phyloP scores from a whole-genome alignment of 139 green algal genomes.

The Chlorella sp. region DNA sequence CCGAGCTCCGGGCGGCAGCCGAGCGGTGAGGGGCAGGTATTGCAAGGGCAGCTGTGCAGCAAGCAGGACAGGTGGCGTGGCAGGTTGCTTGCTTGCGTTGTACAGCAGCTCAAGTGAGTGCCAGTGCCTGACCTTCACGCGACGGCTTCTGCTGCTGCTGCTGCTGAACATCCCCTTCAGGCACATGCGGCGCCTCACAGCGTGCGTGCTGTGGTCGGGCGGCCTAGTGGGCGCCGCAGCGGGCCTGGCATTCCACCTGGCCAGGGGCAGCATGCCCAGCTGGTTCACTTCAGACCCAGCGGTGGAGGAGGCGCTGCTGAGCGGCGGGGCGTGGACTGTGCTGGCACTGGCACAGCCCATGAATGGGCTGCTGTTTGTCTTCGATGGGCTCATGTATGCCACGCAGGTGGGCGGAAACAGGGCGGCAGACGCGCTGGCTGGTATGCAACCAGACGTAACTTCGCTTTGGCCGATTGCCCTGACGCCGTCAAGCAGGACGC shows the following conservation, averaged over 20 bases:
- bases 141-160: background rate
- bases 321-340: constrained; percentile 52
- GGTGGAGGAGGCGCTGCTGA: constrained; percentile 21
- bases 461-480: too few relatives aligned
- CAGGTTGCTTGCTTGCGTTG: background rate
- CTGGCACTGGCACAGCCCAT: constrained; percentile 64
- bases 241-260: constrained; percentile 31
- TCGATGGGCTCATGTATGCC: constrained; percentile 72
- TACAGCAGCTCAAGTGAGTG: too few relatives aligned
- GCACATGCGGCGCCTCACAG: constrained; percentile 46
- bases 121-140: too few relatives aligned
- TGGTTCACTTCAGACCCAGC: constrained; percentile 58
- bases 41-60: too few relatives aligned
- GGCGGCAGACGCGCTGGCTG: too few relatives aligned
- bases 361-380: constrained; percentile 74
- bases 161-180: background rate
- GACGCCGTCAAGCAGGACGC: too few relatives aligned
- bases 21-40: background rate
- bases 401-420: constrained; percentile 44
- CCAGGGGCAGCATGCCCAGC: constrained; percentile 32
- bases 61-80: too few relatives aligned
- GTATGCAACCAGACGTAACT: too few relatives aligned
- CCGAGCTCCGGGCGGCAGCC: background rate
- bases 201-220: constrained; percentile 56
- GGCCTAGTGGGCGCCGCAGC: constrained; percentile 29